Percentiles rank a stretch among this genome's conserved stretches.
Conservation (phyloP, 768 basidiomycete genomes). For the Tulasnella sp. region DNA sequence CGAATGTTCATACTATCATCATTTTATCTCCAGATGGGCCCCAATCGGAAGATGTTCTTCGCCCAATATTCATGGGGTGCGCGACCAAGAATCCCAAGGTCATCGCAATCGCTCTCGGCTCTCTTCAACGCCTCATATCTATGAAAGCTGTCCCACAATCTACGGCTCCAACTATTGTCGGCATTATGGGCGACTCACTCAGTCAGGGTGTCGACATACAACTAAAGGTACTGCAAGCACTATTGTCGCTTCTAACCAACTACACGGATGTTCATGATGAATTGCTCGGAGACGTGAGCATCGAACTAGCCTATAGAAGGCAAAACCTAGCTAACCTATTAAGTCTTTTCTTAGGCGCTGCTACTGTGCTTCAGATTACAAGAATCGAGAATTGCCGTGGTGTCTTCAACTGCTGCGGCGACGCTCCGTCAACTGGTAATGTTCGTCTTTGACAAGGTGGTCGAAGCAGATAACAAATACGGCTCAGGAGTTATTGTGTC, state of each 20-base stretch:
- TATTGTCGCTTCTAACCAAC: constrained; percentile 83
- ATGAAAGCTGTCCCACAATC: constrained; percentile 75
- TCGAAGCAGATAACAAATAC: constrained; percentile 48
- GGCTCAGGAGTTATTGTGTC: constrained; percentile 24
- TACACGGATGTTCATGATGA: constrained; percentile 72
- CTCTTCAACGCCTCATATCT: constrained; percentile 79
- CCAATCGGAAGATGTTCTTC: constrained; percentile 68
- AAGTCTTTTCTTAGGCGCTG: constrained; percentile 50
- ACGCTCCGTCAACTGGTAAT: constrained; percentile 93
- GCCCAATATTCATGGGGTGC: constrained; percentile 89
- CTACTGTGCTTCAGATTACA: constrained; percentile 92
- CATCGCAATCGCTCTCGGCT: constrained; percentile 81
- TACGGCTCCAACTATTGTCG: constrained; percentile 67
- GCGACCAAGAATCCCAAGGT: constrained; percentile 90
- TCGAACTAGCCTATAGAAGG: no score
- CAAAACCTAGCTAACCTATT: no score
- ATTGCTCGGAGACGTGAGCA: constrained; percentile 67
- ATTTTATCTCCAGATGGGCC: constrained; percentile 49
- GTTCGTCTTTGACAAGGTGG: constrained; percentile 94
- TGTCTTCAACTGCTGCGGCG: constrained; percentile 93
- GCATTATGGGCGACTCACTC: constrained; percentile 77
- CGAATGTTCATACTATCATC: neutral
- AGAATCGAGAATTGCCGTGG: constrained; percentile 90
- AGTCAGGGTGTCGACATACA: constrained; percentile 96
- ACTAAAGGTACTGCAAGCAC: constrained; percentile 81